Evolutionary conservation across 768 basidiomycete species (phyloP).

Genomic region (Hemileccinum rubropunctum): DNA sequence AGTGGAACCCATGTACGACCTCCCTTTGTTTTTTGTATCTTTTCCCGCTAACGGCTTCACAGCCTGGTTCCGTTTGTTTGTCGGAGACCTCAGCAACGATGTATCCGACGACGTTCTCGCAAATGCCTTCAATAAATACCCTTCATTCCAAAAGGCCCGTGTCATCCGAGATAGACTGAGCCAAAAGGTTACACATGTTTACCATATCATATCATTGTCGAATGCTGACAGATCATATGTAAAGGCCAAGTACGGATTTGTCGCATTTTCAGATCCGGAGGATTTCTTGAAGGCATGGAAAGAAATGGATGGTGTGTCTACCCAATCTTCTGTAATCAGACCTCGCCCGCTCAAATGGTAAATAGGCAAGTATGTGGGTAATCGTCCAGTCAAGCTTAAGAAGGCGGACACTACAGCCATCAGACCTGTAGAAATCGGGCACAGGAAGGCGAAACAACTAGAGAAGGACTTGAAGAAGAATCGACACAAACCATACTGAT

Average conservation of each 20-base stretch:
- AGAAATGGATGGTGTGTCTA: constrained; percentile 89
- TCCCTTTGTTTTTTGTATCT: background rate
- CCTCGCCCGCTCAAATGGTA: constrained; percentile 3
- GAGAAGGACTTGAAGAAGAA: constrained; percentile 93
- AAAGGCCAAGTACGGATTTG: constrained; percentile 95
- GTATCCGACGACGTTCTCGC: constrained; percentile 93
- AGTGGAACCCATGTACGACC: constrained; percentile 92
- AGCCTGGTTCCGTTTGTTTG: constrained; percentile 98
- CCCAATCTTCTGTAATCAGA: background rate
- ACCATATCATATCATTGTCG: background rate
- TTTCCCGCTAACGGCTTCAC: constrained; percentile 5
- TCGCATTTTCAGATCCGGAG: constrained; percentile 97
- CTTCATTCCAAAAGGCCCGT: constrained; percentile 91
- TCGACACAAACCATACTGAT: constrained; percentile 76
- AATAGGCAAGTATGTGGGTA: constrained; percentile 95
- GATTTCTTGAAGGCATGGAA: constrained; percentile 99
- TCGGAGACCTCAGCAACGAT: constrained; percentile 97
- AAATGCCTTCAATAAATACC: constrained; percentile 90
- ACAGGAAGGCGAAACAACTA: constrained; percentile 85
- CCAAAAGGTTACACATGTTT: constrained; percentile 67
- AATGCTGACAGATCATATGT: constrained; percentile 7
- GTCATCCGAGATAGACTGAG: constrained; percentile 94
- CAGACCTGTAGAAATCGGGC: constrained; percentile 89
- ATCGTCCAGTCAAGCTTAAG: constrained; percentile 93
- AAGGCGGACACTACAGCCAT: constrained; percentile 89